Conservation (phyloP, 176 grass and related monocot species). For the Canna indica region DNA sequence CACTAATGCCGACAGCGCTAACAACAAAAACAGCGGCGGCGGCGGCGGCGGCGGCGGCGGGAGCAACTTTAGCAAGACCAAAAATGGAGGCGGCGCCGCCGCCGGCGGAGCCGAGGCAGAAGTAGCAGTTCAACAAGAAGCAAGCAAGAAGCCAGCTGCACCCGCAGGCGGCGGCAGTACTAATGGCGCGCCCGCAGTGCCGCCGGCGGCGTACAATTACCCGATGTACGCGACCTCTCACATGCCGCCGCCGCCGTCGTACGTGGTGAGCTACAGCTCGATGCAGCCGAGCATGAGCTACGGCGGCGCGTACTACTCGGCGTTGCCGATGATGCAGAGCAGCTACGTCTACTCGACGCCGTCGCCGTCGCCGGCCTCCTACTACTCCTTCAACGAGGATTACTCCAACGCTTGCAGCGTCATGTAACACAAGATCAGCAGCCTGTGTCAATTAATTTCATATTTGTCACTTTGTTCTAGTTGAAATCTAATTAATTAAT, state of each 20-base stretch:
- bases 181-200: no score
- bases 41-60: not conserved
- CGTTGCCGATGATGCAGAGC: slow-evolving; percentile 26
- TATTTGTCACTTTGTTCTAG: not conserved
- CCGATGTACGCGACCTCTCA: not conserved
- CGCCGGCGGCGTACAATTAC: slow-evolving; percentile 31
- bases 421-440: no score
- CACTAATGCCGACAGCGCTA: not conserved
- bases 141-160: not conserved
- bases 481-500: not conserved
- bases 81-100: slow-evolving; percentile 5
- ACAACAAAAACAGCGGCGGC: not conserved
- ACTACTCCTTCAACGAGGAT: slow-evolving; percentile 90
- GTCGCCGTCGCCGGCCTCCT: slow-evolving; percentile 44
- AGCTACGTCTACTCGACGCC: slow-evolving; percentile 52
- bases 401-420: slow-evolving; percentile 71
- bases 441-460: no score
- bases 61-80: not conserved
- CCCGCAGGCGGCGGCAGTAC: slow-evolving; percentile 3
- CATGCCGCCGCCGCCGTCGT: slow-evolving; percentile 42
- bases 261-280: slow-evolving; percentile 66
- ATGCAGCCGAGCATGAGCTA: slow-evolving; percentile 40
- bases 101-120: slow-evolving; percentile 15
- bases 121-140: not conserved
- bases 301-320: slow-evolving; percentile 40